phyloP scores from a whole-genome alignment of 2,329 filamentous ascomycete genomes.

The Aspergillus sp. region DNA sequence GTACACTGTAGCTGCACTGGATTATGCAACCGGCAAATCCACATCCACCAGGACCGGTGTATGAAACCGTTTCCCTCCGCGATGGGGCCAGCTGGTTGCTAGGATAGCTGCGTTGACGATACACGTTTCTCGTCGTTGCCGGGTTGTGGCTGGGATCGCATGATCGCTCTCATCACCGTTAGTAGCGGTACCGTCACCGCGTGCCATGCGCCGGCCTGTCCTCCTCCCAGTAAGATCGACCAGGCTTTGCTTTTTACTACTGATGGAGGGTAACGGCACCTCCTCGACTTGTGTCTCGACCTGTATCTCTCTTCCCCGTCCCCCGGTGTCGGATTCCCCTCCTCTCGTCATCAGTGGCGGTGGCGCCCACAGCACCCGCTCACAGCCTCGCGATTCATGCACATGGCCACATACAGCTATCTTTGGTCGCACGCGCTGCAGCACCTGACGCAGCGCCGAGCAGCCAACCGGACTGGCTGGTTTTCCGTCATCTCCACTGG shows the following conservation, averaged over 20 bases:
- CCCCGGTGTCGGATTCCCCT: no score
- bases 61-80: conserved; percentile 56
- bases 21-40: not conserved
- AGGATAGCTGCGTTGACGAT: conserved; percentile 72
- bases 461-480: conserved; percentile 40
- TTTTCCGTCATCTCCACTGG: conserved; percentile 11
- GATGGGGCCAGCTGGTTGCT: conserved; percentile 58
- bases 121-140: conserved; percentile 57
- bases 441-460: conserved; percentile 34
- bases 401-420: conserved; percentile 53
- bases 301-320: no score
- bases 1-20: no score
- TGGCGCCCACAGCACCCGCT: conserved; percentile 42
- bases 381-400: conserved; percentile 48
- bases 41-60: conserved; percentile 39
- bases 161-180: not conserved
- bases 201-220: conserved; percentile 20
- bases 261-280: conserved; percentile 30
- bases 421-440: conserved; percentile 43
- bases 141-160: conserved; percentile 3
- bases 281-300: not conserved
- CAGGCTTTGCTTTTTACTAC: conserved; percentile 47
- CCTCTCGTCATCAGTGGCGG: no score
- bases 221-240: conserved; percentile 45
- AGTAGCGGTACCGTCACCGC: no score